Base-by-base conservation (phyloP, 2,329 filamentous ascomycete genomes). In the Cytospora leucostoma region DNA sequence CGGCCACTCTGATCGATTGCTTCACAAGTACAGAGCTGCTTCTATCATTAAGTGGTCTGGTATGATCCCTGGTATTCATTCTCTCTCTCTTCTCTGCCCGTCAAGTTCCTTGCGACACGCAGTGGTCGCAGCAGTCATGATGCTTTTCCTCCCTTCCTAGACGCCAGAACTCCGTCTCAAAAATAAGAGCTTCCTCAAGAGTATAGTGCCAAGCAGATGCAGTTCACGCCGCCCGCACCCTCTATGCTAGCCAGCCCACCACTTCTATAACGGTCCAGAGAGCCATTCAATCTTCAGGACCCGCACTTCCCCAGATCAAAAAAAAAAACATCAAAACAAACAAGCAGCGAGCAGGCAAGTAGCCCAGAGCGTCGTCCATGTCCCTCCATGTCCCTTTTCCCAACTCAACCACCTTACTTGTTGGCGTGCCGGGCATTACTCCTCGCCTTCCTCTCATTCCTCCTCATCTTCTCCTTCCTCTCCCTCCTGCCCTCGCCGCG, bases 371-470 rank as follows among this genome's bases (percentile, higher is more conserved):
- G 27, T 10, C 4, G 7, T 44, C 13, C 17, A 44, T n/a, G 12
- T 44, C n/a, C 13, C 15, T 17, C n/a, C n/a, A n/a, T n/a, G 2
- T 4, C 13, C 15, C n/a, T 44, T 15, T 47, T 17, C 44, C 17
- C 1, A 8, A 32, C 17, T 12, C 12, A 1, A 4, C 7, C 37
- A 27, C 2, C 37, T 35, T 62, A 63, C 17, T 44, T 19, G 67
- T 69, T 70, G 52, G 66, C 71, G 68, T 80, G 80, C 70, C 82
- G 80, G 71, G 84, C 79, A 72, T 92, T 92, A 71, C 84, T 85
- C 72, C 87, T 82, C 85, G 86, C 84, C 77, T 84, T 83, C 69
- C 88, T 79, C 76, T 91, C 88, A 74, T 91, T 92, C 68, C 87
- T 81, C 76, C 86, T 87, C 70, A 91, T 84, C 68, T 82, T 83